Evolutionary conservation across 2,329 filamentous ascomycete genomes (phyloP).

Genomic region (Chrysosporium keratinophilum): DNA sequence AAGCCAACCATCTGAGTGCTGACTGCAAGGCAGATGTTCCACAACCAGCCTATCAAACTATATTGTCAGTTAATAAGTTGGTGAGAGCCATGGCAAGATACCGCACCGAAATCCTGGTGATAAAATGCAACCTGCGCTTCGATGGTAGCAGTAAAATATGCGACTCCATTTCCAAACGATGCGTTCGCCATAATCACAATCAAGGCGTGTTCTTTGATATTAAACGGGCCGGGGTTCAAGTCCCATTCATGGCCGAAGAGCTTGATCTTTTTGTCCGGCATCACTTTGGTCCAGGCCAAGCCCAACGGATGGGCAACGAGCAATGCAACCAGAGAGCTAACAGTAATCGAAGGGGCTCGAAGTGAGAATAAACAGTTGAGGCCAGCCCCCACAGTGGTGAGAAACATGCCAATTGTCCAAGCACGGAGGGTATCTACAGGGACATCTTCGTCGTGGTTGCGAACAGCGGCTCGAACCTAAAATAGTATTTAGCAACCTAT

Average conservation of each 20-base stretch:
- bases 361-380: constrained; percentile 50
- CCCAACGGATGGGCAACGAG: constrained; percentile 50
- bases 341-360: constrained; percentile 49
- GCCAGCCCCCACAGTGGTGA: constrained; percentile 53
- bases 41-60: constrained; percentile 36
- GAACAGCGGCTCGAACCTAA: constrained; percentile 47
- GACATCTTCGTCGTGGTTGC: constrained; percentile 55
- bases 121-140: constrained; percentile 63
- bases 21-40: constrained; percentile 56
- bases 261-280: constrained; percentile 30
- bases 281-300: constrained; percentile 30
- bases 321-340: constrained; percentile 54
- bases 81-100: neutral
- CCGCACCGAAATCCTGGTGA: constrained; percentile 52
- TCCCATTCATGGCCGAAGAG: constrained; percentile 32
- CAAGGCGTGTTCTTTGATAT: constrained; percentile 39
- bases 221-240: constrained; percentile 38
- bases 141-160: constrained; percentile 65
- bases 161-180: constrained; percentile 49
- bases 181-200: constrained; percentile 52
- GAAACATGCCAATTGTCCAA: constrained; percentile 51
- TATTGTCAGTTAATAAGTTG: neutral
- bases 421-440: constrained; percentile 56
- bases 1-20: constrained; percentile 61
- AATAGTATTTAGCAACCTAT: constrained; percentile 15